Evolutionary conservation across 1,139 yeast genomes (phyloP).

Genomic region (Magnusiomyces magnusii): DNA sequence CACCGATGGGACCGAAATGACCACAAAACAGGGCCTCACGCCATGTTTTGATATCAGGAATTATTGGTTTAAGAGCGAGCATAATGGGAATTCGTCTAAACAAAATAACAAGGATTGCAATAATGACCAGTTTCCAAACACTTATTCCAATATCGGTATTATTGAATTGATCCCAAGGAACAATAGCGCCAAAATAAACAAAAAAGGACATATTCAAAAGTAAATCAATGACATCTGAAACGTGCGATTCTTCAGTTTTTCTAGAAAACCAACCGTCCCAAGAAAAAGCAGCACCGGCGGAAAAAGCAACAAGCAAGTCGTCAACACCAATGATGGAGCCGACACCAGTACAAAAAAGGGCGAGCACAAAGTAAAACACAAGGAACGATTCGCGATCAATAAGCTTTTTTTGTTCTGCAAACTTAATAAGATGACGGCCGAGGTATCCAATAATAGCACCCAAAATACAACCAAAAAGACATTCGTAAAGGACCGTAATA

Average conservation of each 20-base stretch:
- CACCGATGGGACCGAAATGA: constrained; percentile 98
- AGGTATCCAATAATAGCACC: constrained; percentile 73
- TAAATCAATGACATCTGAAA: constrained; percentile 86
- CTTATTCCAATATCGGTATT: constrained; percentile 55
- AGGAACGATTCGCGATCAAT: constrained; percentile 93
- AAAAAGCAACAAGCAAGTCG: constrained; percentile 84
- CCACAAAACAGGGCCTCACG: constrained; percentile 94
- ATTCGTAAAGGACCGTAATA: constrained; percentile 76
- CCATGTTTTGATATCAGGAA: constrained; percentile 94
- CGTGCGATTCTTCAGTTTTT: constrained; percentile 85
- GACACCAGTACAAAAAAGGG: constrained; percentile 85
- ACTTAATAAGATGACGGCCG: constrained; percentile 66
- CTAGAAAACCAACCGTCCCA: constrained; percentile 95
- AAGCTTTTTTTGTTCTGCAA: constrained; percentile 64
- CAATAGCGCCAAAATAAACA: constrained; percentile 87
- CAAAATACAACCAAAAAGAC: constrained; percentile 72
- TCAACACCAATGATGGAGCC: constrained; percentile 91
- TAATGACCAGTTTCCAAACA: constrained; percentile 76
- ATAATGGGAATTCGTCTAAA: constrained; percentile 88
- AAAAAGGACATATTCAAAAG: constrained; percentile 69
- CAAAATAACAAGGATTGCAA: constrained; percentile 77
- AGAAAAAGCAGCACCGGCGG: constrained; percentile 94
- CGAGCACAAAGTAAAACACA: constrained; percentile 80
- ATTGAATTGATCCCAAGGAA: constrained; percentile 88
- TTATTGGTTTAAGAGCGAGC: constrained; percentile 62